Percentiles rank a stretch among this genome's conserved stretches.
Conservation (phyloP, 208 protist genomes). For the Wallacemonas rigidus region DNA sequence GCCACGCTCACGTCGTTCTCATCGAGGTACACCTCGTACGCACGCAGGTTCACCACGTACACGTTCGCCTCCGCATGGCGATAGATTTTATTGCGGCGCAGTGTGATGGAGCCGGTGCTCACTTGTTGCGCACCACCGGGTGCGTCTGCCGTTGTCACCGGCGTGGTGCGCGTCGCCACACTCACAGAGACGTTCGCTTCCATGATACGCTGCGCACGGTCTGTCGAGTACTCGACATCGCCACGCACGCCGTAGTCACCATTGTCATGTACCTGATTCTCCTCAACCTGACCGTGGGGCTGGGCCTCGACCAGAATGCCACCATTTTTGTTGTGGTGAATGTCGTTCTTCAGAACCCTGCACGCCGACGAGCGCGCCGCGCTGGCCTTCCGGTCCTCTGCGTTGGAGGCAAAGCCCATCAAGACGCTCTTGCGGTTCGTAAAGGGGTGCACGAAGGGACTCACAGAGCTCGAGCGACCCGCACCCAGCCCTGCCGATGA, state of each 20-base stretch:
- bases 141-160: no score
- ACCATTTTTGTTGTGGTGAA: constrained; percentile 55
- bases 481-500: background rate
- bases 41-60: constrained; percentile 32
- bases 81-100: constrained; percentile 61
- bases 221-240: constrained; percentile 47
- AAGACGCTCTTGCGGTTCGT: constrained; percentile 32
- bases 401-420: constrained; percentile 22
- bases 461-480: background rate
- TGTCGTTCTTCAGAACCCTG: constrained; percentile 51
- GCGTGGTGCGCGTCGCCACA: background rate
- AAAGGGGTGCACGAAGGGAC: constrained; percentile 1
- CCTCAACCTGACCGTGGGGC: constrained; percentile 49
- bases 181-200: constrained; percentile 10
- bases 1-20: constrained; percentile 69
- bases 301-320: constrained; percentile 69
- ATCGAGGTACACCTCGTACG: constrained; percentile 30
- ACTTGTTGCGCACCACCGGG: background rate
- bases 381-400: constrained; percentile 28
- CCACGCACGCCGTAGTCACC: constrained; percentile 63
- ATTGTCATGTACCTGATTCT: constrained; percentile 79
- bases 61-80: constrained; percentile 65
- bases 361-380: constrained; percentile 24
- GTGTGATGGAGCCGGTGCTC: constrained; percentile 4
- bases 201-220: constrained; percentile 37